Base-by-base conservation (phyloP, 495 filamentous ascomycete species). In the Sphaerosporella brunnea region DNA sequence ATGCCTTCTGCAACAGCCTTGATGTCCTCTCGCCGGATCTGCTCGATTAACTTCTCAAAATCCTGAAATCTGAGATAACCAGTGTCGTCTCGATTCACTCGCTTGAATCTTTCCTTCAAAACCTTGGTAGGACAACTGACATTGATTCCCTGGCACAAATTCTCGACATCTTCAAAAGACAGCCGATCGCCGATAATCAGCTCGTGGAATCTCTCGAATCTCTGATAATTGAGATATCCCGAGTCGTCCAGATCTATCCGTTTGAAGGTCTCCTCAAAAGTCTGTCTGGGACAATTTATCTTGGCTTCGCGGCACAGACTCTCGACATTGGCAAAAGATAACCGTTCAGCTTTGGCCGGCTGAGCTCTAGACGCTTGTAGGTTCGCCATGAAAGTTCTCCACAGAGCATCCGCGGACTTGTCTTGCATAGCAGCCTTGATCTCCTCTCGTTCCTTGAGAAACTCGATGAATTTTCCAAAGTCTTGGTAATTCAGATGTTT, bases 231-330 rank as follows among this genome's bases (percentile, higher is more conserved):
- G 32, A 96, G 68, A 38, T 69, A 72, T 8, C 78, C 78, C 1
- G 67, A 72, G 16, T 59, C 60, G 18, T 66, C 68, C 7, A 30
- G 62, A 64, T 92, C 84, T n/a, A 79, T 82, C 47, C 73, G 71
- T 35, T 72, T 65, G 54, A 96, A 93, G 45, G 79, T 81, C 13
- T 72, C 71, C 26, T 70, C 74, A 18, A 95, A 69, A 54, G 80
- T 74, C 32, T 75, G 73, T 32, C 75, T 71, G 11, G 84, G 80
- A 62, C 80, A 83, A 59, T 93, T 80, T 55, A 97, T 90, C 56
- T 95, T 82, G 37, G 95, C 67, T 50, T 75, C 80, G 52, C 78
- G 80, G 63, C 88, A 95, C 8, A 95, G 70, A 36, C 77, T 75
- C 56, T 84, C 79, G 21, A 95, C 75, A 2, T 79, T 80, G 23